A percentile compares a stretch with the other conserved stretches of the same genome.
Conservation (phyloP, 176 grass and related monocot species). For the Lolium multiflorum region DNA sequence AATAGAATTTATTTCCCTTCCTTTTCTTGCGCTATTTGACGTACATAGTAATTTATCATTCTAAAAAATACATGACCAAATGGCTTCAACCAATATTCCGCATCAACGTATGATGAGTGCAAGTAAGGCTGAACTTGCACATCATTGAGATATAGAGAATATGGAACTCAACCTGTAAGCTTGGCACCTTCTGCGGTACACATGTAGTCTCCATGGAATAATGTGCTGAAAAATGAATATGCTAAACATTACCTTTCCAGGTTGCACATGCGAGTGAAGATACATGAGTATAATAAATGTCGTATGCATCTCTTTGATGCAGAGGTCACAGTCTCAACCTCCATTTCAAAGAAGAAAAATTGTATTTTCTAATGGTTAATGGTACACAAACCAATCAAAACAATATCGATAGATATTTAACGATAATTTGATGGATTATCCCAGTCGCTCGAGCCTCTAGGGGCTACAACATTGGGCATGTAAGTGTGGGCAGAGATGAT, state of each 20-base stretch:
- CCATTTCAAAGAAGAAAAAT: too few species aligned
- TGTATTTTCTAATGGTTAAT: too few species aligned
- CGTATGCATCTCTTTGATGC: too few species aligned
- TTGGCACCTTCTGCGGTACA: slow-evolving; percentile 72
- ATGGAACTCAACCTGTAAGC: slow-evolving; percentile 51
- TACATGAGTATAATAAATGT: neutral
- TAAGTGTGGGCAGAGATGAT: slow-evolving; percentile 71
- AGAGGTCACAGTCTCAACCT: too few species aligned
- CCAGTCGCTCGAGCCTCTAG: slow-evolving; percentile 76
- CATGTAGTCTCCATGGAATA: slow-evolving; percentile 78
- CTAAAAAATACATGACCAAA: too few species aligned
- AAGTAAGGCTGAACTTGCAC: slow-evolving; percentile 63
- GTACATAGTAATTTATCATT: too few species aligned
- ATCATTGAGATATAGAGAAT: slow-evolving; percentile 61
- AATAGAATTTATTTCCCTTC: too few species aligned
- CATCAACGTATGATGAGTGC: slow-evolving; percentile 69
- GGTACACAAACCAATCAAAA: neutral
- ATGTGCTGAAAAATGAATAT: slow-evolving; percentile 42
- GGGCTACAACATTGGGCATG: slow-evolving; percentile 69
- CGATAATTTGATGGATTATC: slow-evolving; percentile 68
- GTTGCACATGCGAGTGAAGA: neutral
- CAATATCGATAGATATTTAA: slow-evolving; percentile 29
- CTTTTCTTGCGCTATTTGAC: too few species aligned
- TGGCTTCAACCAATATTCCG: slow-evolving; percentile 4
- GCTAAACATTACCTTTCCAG: neutral